phyloP scores from a whole-genome alignment of 1,284 basidiomycete genomes.

The Irpex lacteus region DNA sequence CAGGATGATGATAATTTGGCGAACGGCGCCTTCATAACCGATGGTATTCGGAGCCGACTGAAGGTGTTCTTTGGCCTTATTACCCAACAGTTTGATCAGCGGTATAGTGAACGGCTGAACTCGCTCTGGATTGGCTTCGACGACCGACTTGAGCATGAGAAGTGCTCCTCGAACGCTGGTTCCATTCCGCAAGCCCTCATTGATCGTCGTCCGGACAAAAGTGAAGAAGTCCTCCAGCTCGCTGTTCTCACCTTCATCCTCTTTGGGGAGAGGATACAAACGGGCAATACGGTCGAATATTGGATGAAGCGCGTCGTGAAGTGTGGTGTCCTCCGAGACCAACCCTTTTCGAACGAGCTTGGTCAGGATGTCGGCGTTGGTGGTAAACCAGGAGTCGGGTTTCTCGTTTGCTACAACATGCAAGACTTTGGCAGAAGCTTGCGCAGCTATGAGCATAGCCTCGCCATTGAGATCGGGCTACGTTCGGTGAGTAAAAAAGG shows the following conservation, averaged over 20 bases:
- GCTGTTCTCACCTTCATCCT: conserved; percentile 66
- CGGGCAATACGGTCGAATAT: conserved; percentile 85
- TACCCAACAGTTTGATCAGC: conserved; percentile 84
- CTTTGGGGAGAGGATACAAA: conserved; percentile 82
- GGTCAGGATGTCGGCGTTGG: conserved; percentile 80
- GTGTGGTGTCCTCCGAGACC: conserved; percentile 66
- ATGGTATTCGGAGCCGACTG: conserved; percentile 41
- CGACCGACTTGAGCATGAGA: conserved; percentile 86
- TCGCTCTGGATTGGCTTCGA: conserved; percentile 81
- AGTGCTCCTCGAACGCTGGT: conserved; percentile 79
- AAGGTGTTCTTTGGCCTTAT: conserved; percentile 88
- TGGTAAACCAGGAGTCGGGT: conserved; percentile 79
- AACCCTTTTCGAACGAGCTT: conserved; percentile 90
- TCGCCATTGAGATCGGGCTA: conserved; percentile 70
- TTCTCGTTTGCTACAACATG: conserved; percentile 86
- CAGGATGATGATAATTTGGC: conserved; percentile 62
- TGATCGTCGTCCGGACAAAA: conserved; percentile 75
- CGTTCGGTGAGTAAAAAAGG: background rate
- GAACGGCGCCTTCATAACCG: conserved; percentile 58
- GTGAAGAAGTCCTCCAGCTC: conserved; percentile 78
- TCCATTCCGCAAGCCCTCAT: conserved; percentile 76
- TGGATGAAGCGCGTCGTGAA: conserved; percentile 81
- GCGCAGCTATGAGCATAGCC: conserved; percentile 63
- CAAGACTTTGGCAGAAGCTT: conserved; percentile 88
- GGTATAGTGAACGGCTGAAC: conserved; percentile 79